A percentile compares a stretch with the other conserved stretches of the same genome.
Conservation (phyloP, 345 rosid genomes). For the Alliaria petiolata region DNA sequence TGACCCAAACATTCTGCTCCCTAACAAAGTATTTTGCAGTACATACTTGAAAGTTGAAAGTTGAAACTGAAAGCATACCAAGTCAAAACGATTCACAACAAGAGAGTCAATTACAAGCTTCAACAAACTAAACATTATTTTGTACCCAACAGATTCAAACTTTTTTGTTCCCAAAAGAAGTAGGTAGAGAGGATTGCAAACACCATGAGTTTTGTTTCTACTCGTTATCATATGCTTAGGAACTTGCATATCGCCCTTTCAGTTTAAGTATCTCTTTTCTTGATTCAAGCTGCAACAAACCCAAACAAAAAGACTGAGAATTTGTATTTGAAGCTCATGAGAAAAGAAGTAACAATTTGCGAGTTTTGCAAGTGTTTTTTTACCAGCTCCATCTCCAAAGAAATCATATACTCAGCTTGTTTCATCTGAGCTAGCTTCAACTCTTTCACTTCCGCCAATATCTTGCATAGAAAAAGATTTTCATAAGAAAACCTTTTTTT, state of each 20-base stretch:
- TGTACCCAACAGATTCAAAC: neutral
- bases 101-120: neutral
- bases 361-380: neutral
- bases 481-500: neutral
- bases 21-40: neutral
- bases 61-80: neutral
- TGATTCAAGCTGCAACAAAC: conserved; percentile 39
- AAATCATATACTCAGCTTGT: conserved; percentile 36
- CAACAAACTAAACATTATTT: conserved; percentile 6
- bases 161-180: neutral
- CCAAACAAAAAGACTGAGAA: neutral
- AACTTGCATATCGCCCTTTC: conserved; percentile 23
- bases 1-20: neutral
- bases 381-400: conserved; percentile 57
- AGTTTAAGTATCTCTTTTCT: conserved; percentile 41
- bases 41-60: neutral
- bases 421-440: conserved; percentile 38
- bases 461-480: conserved; percentile 23
- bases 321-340: neutral
- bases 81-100: neutral
- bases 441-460: conserved; percentile 36
- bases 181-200: neutral
- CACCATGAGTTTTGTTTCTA: neutral
- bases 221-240: conserved; percentile 8
- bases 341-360: neutral